Conservation (phyloP, 352 stramenopile species). For the Pythium rhizo-oryzae region DNA sequence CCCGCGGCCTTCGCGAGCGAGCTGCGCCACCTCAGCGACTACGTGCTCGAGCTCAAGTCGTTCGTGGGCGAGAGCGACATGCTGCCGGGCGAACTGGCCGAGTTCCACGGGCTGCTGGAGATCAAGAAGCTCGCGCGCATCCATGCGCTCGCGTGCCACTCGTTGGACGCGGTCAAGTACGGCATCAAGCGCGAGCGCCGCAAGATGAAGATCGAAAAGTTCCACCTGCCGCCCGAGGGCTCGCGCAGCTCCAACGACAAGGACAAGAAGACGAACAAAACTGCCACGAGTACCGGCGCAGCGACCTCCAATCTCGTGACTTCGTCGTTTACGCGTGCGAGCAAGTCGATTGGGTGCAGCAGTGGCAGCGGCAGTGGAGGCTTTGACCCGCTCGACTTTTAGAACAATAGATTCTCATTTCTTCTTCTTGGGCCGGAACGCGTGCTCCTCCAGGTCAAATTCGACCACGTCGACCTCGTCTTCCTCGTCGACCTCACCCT, state of each 20-base stretch:
- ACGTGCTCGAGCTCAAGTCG: conserved; percentile 58
- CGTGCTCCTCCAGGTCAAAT: conserved; percentile 32
- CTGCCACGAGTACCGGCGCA: not conserved
- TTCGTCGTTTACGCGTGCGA: conserved; percentile 22
- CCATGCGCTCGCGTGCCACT: conserved; percentile 57
- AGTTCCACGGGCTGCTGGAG: conserved; percentile 64
- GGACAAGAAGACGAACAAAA: conserved; percentile 6
- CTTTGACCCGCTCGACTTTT: conserved; percentile 28
- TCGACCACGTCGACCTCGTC: conserved; percentile 27
- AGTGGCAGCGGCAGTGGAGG: not conserved
- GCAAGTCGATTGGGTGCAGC: conserved; percentile 7
- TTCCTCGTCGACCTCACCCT: conserved; percentile 32
- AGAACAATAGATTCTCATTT: not conserved
- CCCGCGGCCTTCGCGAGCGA: conserved; percentile 44
- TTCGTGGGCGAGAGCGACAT: conserved; percentile 63
- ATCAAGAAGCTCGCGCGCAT: conserved; percentile 62
- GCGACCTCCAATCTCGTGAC: conserved; percentile 26
- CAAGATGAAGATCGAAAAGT: conserved; percentile 81
- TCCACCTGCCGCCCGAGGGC: conserved; percentile 69
- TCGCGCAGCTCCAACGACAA: conserved; percentile 43
- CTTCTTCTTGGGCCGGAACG: conserved; percentile 39
- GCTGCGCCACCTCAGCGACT: conserved; percentile 55
- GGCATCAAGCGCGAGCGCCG: conserved; percentile 67
- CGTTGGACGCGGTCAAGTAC: conserved; percentile 56
- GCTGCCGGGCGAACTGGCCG: conserved; percentile 56